Evolutionary conservation across 192 early-diverging fungal genomes (phyloP).

Genomic region (Entophlyctis luteolus): DNA sequence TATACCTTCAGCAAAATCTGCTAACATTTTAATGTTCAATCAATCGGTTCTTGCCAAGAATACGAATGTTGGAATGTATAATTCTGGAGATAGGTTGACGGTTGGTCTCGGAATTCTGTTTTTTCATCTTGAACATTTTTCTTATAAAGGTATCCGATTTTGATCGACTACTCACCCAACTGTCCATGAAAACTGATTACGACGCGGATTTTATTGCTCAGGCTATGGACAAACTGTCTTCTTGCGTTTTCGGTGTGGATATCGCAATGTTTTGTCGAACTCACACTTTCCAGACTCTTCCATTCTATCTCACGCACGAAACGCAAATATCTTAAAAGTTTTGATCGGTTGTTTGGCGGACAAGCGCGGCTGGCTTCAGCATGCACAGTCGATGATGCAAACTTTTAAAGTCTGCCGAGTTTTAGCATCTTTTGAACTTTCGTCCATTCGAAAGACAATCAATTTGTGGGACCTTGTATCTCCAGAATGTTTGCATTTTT

Average conservation of each 20-base stretch:
- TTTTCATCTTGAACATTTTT: too few species aligned
- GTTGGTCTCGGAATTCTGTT: background rate
- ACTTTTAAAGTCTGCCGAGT: slow-evolving; percentile 11
- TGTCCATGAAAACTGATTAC: too few species aligned
- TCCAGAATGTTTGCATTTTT: slow-evolving; percentile 1
- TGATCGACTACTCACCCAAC: too few species aligned
- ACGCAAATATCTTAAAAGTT: background rate
- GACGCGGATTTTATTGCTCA: too few species aligned
- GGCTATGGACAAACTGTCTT: slow-evolving; percentile 4
- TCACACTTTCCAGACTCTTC: background rate
- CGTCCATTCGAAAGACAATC: background rate
- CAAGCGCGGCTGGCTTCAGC: background rate
- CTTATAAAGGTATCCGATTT: too few species aligned
- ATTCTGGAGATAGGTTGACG: background rate
- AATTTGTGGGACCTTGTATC: background rate
- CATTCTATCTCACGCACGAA: background rate
- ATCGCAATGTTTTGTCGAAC: background rate
- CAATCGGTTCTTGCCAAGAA: slow-evolving; percentile 11
- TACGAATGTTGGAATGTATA: background rate
- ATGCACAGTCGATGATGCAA: background rate
- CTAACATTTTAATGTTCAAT: too few species aligned
- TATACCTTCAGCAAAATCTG: too few species aligned
- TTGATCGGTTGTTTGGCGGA: slow-evolving; percentile 6
- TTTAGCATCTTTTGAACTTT: background rate
- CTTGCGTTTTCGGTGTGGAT: background rate